Evolutionary conservation across 2,329 filamentous ascomycete species (phyloP).

Genomic region (Stenocarpella maydis): DNA sequence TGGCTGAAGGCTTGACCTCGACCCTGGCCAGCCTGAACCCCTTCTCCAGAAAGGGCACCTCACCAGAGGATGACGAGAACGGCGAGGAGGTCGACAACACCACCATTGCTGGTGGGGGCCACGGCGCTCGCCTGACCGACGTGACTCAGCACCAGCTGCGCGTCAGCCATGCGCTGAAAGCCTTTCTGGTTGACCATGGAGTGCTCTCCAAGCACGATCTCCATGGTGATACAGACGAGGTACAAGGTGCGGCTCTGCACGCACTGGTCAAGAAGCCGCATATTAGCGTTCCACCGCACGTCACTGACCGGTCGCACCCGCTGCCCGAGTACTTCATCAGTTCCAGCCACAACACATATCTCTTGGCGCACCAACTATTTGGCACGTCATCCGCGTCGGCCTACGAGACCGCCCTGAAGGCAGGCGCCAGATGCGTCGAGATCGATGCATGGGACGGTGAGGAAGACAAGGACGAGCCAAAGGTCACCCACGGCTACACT

Average conservation of each 20-base stretch:
- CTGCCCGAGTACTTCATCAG: slow-evolving; percentile 77
- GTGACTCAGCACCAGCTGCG: slow-evolving; percentile 61
- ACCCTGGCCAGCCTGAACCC: slow-evolving; percentile 50
- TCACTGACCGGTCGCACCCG: slow-evolving; percentile 66
- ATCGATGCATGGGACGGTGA: slow-evolving; percentile 77
- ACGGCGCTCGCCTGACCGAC: slow-evolving; percentile 55
- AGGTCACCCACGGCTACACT: slow-evolving; percentile 76
- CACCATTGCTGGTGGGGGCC: slow-evolving; percentile 68
- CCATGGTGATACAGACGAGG: slow-evolving; percentile 51
- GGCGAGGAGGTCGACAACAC: slow-evolving; percentile 60
- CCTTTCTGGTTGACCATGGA: slow-evolving; percentile 61
- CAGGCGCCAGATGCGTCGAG: slow-evolving; percentile 75
- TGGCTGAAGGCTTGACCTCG: slow-evolving; percentile 26
- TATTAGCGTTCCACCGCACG: slow-evolving; percentile 61
- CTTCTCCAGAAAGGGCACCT: slow-evolving; percentile 42
- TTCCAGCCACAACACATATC: slow-evolving; percentile 78
- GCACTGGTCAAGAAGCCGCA: slow-evolving; percentile 64
- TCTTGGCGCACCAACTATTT: slow-evolving; percentile 74
- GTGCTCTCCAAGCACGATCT: slow-evolving; percentile 59
- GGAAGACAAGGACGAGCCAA: slow-evolving; percentile 68
- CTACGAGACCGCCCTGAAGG: slow-evolving; percentile 68
- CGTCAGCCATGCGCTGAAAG: slow-evolving; percentile 66
- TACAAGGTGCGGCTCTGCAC: slow-evolving; percentile 55
- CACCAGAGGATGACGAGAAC: slow-evolving; percentile 54
- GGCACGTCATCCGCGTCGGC: slow-evolving; percentile 68